Evolutionary conservation across 2,329 filamentous ascomycete genomes (phyloP).

Genomic region (Gaeumannomyces tritici): DNA sequence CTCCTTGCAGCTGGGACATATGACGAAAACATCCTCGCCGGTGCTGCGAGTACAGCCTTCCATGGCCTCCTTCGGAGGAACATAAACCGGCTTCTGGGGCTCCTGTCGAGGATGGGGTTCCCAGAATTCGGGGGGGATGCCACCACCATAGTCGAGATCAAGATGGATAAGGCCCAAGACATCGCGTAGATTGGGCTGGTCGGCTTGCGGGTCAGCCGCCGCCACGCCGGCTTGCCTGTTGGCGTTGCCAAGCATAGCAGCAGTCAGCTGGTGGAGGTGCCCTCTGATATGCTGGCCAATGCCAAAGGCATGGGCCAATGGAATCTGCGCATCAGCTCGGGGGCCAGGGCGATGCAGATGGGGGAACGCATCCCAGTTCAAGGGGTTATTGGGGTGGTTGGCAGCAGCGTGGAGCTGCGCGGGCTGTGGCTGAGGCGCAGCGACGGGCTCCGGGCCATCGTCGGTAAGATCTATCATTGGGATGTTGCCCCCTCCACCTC

Average conservation of each 20-base stretch:
- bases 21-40: slow-evolving; percentile 58
- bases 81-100: slow-evolving; percentile 41
- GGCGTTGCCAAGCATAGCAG: slow-evolving; percentile 6
- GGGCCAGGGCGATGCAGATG: not conserved
- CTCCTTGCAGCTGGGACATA: slow-evolving; percentile 80
- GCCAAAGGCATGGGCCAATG: too few species aligned
- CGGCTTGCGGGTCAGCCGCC: not conserved
- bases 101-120: slow-evolving; percentile 16
- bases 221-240: not conserved
- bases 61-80: slow-evolving; percentile 53
- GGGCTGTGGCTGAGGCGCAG: not conserved
- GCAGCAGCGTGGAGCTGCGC: slow-evolving; percentile 14
- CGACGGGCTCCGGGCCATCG: slow-evolving; percentile 16
- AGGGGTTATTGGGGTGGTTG: slow-evolving; percentile 7
- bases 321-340: not conserved
- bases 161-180: not conserved
- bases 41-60: slow-evolving; percentile 77
- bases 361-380: not conserved
- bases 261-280: slow-evolving; percentile 9
- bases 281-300: too few species aligned
- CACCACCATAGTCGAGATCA: not conserved
- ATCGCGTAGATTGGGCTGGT: not conserved
- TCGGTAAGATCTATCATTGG: slow-evolving; percentile 43
- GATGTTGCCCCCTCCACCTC: slow-evolving; percentile 16
- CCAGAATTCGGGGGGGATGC: slow-evolving; percentile 16